A percentile compares a stretch with the other conserved stretches of the same genome.
Conservation (phyloP, 495 filamentous ascomycete species). For the Penicillium fimorum region DNA sequence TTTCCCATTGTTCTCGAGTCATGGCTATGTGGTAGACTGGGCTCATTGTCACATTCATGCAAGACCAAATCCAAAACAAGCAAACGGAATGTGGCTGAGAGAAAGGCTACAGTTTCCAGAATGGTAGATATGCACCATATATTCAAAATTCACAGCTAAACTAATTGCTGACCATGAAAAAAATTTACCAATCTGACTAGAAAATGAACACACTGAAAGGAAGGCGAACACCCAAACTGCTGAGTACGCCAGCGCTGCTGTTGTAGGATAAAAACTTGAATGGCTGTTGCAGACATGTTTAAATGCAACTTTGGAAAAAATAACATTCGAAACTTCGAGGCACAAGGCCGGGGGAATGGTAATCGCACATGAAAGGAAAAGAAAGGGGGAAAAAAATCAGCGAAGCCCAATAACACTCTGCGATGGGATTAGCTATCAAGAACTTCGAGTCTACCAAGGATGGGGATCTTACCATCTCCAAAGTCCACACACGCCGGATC, state of each 20-base stretch:
- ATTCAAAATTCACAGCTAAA: not conserved
- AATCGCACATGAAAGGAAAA: constrained; percentile 28
- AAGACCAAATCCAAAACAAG: not conserved
- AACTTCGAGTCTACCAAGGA: not conserved
- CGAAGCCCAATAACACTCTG: constrained; percentile 86
- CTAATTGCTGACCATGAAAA: not conserved
- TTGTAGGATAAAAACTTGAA: constrained; percentile 9
- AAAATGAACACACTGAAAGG: constrained; percentile 13
- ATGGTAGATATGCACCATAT: not conserved
- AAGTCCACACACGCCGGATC: constrained; percentile 96
- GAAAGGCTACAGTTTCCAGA: not conserved
- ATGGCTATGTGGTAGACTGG: not conserved
- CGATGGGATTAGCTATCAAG: constrained; percentile 26
- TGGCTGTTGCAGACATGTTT: constrained; percentile 1
- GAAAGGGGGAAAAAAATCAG: constrained; percentile 39
- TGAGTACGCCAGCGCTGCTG: constrained; percentile 23
- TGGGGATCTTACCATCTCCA: constrained; percentile 77
- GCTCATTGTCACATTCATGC: not conserved
- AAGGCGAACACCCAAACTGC: constrained; percentile 17
- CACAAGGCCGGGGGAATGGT: constrained; percentile 22
- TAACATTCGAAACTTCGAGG: constrained; percentile 17
- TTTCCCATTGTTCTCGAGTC: not conserved
- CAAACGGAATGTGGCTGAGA: not conserved
- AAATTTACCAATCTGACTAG: constrained; percentile 8
- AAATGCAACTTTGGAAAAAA: constrained; percentile 8